These are phyloP conservation scores for Athelia psychrophila DNA, from an alignment of 1,284 basidiomycete genomes.

Conservation along the genomic window DNA sequence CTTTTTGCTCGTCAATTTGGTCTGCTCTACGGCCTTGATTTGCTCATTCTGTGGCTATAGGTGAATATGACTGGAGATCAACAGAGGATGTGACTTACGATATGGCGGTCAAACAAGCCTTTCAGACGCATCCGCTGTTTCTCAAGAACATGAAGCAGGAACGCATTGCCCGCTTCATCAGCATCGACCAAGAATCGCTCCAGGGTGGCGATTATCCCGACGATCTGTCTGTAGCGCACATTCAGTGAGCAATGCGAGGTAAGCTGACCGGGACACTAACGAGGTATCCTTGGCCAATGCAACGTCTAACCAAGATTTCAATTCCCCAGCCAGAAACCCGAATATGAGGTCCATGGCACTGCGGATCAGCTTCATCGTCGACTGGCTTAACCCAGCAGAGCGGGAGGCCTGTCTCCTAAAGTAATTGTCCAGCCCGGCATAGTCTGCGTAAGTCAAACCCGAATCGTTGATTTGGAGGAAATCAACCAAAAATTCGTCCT, in stretches of 20 bases:
- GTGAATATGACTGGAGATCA: conserved; percentile 6
- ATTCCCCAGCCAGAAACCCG: conserved; percentile 83
- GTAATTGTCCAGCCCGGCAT: conserved; percentile 92
- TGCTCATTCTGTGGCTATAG: conserved; percentile 66
- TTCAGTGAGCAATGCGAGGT: conserved; percentile 6
- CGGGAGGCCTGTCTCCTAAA: conserved; percentile 88
- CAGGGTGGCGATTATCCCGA: conserved; percentile 80
- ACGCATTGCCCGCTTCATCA: conserved; percentile 76
- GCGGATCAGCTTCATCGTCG: conserved; percentile 79
- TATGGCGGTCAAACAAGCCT: conserved; percentile 70
- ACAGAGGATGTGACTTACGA: conserved; percentile 51
- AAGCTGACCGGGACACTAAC: conserved; percentile 45
- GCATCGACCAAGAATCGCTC: conserved; percentile 82
- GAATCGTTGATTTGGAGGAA: conserved; percentile 91
- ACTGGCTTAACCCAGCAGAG: conserved; percentile 60
- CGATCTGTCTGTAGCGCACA: conserved; percentile 62
- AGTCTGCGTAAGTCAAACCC: conserved; percentile 92
- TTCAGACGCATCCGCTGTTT: conserved; percentile 82
- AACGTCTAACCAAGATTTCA: conserved; percentile 84
- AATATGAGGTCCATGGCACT: conserved; percentile 95
- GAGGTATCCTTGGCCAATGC: conserved; percentile 75
- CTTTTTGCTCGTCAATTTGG: conserved; percentile 89
- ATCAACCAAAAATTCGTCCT: conserved; percentile 88
- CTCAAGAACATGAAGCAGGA: conserved; percentile 71
- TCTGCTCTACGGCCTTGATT: conserved; percentile 87